phyloP scores from a whole-genome alignment of 2,329 filamentous ascomycete genomes.

The Truncatella angustata region DNA sequence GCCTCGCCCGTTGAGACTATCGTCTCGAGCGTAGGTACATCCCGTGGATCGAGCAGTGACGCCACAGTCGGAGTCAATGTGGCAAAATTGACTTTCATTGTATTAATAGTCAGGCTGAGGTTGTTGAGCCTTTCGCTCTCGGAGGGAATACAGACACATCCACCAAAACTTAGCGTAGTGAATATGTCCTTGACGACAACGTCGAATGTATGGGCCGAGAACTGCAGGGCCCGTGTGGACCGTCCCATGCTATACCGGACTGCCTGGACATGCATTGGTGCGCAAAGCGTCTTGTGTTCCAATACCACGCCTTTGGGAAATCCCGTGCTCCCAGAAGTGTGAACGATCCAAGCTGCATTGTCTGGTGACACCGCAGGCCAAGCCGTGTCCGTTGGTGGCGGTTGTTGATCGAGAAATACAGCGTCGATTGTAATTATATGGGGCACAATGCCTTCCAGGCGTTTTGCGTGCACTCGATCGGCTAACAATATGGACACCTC shows the following conservation, averaged over 20 bases:
- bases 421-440: neutral
- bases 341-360: neutral
- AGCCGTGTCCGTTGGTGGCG: neutral
- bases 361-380: neutral
- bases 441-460: neutral
- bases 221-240: constrained; percentile 83
- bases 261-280: constrained; percentile 73
- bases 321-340: constrained; percentile 88
- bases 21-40: neutral
- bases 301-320: constrained; percentile 84
- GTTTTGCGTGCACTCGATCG: neutral
- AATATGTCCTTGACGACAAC: constrained; percentile 88
- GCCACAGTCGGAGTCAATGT: neutral
- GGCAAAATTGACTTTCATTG: neutral
- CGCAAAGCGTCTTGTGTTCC: constrained; percentile 65
- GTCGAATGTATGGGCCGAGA: constrained; percentile 89
- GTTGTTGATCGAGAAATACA: neutral
- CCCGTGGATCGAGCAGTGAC: neutral
- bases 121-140: constrained; percentile 29
- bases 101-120: neutral
- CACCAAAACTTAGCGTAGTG: constrained; percentile 35
- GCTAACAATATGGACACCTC: neutral
- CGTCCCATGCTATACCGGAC: neutral
- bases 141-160: constrained; percentile 36
- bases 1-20: neutral